phyloP scores from a whole-genome alignment of 495 filamentous ascomycete genomes.

The Lineolata rhizophorae region DNA sequence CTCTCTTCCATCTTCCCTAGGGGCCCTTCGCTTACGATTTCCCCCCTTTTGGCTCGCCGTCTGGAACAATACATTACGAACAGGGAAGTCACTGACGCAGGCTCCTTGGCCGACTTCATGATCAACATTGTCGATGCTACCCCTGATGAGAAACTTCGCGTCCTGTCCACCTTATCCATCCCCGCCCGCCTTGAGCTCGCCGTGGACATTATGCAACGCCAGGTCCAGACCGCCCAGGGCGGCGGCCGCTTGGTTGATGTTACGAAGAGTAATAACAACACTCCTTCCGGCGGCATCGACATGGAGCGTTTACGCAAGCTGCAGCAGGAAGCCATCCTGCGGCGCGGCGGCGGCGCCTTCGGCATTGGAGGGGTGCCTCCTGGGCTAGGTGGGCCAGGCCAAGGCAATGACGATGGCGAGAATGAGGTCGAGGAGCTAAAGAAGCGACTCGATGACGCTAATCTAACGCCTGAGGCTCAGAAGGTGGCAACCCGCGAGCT shows the following conservation, averaged over 20 bases:
- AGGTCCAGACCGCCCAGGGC: conserved; percentile 60
- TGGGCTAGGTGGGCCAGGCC: conserved; percentile 21
- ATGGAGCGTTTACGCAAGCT: conserved; percentile 27
- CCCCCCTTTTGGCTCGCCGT: conserved; percentile 62
- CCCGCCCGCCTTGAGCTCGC: conserved; percentile 57
- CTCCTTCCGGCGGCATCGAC: conserved; percentile 13
- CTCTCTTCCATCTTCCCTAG: conserved; percentile 55
- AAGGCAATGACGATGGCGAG: conserved; percentile 33
- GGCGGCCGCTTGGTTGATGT: conserved; percentile 55
- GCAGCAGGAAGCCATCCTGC: conserved; percentile 29
- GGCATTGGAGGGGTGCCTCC: conserved; percentile 23
- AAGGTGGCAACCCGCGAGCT: conserved; percentile 82
- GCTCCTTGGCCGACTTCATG: conserved; percentile 89
- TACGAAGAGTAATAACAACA: conserved; percentile 17
- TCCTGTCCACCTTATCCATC: conserved; percentile 55
- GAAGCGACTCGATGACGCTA: conserved; percentile 63
- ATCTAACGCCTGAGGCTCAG: conserved; percentile 49
- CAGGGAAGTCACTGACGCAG: conserved; percentile 58
- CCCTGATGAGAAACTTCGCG: conserved; percentile 70
- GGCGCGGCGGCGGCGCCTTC: conserved; percentile 25
- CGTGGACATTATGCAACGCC: conserved; percentile 57
- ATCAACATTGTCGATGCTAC: conserved; percentile 66
- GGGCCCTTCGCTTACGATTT: conserved; percentile 35
- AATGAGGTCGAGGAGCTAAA: conserved; percentile 85
- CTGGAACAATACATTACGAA: conserved; percentile 66